Base-by-base conservation (phyloP, 768 basidiomycete species). In the Russula earlei region DNA sequence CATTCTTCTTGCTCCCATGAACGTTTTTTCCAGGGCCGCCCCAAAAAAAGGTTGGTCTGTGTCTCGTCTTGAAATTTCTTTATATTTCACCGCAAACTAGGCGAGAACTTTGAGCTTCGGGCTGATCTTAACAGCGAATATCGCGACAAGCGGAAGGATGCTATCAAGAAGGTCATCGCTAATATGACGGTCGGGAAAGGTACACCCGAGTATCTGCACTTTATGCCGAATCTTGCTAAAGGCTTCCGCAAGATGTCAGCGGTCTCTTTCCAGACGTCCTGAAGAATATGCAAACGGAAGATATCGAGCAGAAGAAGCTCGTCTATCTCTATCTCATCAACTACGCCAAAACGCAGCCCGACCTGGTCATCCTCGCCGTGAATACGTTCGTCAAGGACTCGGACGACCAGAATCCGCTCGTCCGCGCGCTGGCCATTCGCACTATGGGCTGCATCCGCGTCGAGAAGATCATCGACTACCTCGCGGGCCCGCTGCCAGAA, bases 251-350 rank as follows among this genome's bases (percentile, higher is more conserved):
- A 88, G 87, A 91, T 71, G 88, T 92, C 72, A 87, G 86, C 66
- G 93, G 94, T 20, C 81, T 98, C 62, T 97, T 98, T 68, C 94
- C 95, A 8, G 92, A 98, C 71, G 95, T 98, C 29, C 83, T 99
- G 67, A 96, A 96, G 79, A 97, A 97, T 72, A 96, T 93, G 94
- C 95, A 98, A 74, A 98, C 96, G 24, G 95, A 99, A 49, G 95
- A 98, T 69, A 81, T 99, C 52, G 96, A 99, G 70, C 96, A 98
- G 74, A 99, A 98, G 82, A 98, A 99, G 72, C 87, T 99, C 33
- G 96, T 98, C n/a, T 98, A 96, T 66, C 81, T 96, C 22, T 97
- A 97, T 70, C 83, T 99, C 56, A 97, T 98, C 89, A 99, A 99
- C 75, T 99, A 98, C 63, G 95, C 95, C 33, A 96, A 96, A 68